Evolutionary conservation across 805 yeast genomes (phyloP), one percentile per base, ranked within the genome.

Genomic region (Phaffomyces antillensis): DNA sequence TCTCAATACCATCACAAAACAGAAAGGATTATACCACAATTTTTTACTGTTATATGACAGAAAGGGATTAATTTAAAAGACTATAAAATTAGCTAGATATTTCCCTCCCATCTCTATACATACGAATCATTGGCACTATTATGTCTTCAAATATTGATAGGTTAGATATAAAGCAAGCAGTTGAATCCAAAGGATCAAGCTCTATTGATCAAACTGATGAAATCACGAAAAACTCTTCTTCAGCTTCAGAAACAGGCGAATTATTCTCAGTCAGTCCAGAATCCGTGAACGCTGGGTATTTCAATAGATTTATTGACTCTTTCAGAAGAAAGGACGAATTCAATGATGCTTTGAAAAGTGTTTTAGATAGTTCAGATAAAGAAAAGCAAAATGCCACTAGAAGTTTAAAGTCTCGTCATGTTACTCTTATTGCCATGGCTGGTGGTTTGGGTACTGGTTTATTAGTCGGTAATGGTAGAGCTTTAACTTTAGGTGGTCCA

Each of bases 381-480:
- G 30, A 28, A 28, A 10, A 13, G 13, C 30, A 28, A 28, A 28
- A 12, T 28, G 30, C 12, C 30, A 28, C 12, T 11, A 28, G 30
- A 31, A 47, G 47, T 17, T 37, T 53, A 16, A 44, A 46, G 5
- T 23, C 33, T 5, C 53, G 56, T 26, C 61, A 58, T 43, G 56
- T 55, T 15, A 49, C 41, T 39, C 58, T 52, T 79, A 83, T 86
- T 56, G 88, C 95, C 35, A 71, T 87, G 44, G 93, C 93, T 46
- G 89, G 93, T 44, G 83, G 91, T 42, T 37, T 54, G 34, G 91
- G 91, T 52, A 81, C 88, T 3, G 90, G 91, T 60, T 63, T 83
- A 45, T 77, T 84, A 51, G 80, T 84, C 41, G 88, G 89, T 53
- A 68, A 79, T 13, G 88, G 87, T 35, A 63, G 67, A 17, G 74